Evolutionary conservation across 495 filamentous ascomycete genomes (phyloP), one percentile per base, ranked within the genome.

Genomic region (Amniculicola lignicola): DNA sequence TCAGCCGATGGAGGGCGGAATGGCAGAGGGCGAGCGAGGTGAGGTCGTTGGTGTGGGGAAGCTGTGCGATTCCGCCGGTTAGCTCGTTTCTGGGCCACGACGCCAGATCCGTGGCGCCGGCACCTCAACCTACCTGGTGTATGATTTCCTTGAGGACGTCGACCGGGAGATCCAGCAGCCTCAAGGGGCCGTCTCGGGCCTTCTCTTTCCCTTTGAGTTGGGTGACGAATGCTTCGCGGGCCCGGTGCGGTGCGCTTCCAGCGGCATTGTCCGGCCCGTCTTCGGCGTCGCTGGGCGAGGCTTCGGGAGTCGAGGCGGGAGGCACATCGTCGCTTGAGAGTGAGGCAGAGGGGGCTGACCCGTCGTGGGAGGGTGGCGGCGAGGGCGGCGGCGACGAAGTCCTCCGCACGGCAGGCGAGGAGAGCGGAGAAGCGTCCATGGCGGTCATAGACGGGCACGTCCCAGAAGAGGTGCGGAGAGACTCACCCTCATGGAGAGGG

Each of bases 91-190:
- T 37, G 35, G 22, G n/a, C n/a, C n/a, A 12, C 31, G 31, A 4
- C 28, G 3, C 22, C 25, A 12, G 25, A n/a, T n/a, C n/a, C 18
- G 24, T 48, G 19, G 21, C n/a, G 6, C 16, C 27, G 45, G 41
- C 16, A 21, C 41, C 76, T 65, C 73, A 6, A 9, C 37, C 16
- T 40, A 86, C 92, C 81, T 96, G 87, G 72, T 90, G 92, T 47
- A 95, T 82, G 51, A 97, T 92, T 57, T 90, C 79, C 59, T 87
- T 88, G 46, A 97, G 69, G 16, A 96, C 80, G 69, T 97, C 92
- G 54, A 94, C 72, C 0, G 92, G 92, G 10, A 97, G 77, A 59
- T 95, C 87, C 6, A 96, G 75, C 24, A 97, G 75, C 23, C 56
- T 57, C 37, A 77, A 55, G 22, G 75, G 74, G n/a, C 60, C 58